Evolutionary conservation across 2,329 filamentous ascomycete species (phyloP).

Genomic region (Trichophyton verrucosum): DNA sequence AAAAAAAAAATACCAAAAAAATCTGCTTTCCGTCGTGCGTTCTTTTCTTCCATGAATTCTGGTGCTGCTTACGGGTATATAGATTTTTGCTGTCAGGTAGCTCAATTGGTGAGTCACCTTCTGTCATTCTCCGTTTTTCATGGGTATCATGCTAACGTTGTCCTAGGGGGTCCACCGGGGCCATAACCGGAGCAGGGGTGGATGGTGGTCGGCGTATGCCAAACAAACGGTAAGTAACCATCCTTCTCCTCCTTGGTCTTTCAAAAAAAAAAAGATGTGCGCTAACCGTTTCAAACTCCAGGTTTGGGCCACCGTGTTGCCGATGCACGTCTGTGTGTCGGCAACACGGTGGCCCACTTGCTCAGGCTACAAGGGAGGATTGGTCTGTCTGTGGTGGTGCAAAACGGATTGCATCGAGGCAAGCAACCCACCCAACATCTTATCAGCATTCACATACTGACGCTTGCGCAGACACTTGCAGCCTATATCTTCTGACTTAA

Average conservation of each 20-base stretch:
- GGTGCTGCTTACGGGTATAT: background rate
- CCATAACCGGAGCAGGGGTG: background rate
- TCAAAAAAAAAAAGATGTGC: background rate
- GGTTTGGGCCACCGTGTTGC: background rate
- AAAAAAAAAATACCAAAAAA: background rate
- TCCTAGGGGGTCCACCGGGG: background rate
- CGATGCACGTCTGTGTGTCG: background rate
- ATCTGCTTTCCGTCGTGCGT: background rate
- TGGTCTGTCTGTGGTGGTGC: constrained; percentile 1
- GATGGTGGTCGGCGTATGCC: background rate
- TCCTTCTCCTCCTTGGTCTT: background rate
- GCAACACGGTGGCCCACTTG: constrained; percentile 6
- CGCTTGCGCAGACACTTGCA: background rate
- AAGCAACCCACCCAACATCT: background rate
- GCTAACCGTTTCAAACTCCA: background rate
- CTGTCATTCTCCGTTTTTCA: background rate
- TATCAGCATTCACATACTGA: background rate
- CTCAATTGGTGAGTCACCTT: background rate
- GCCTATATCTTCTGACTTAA: background rate
- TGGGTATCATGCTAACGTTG: background rate
- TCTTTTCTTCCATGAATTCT: background rate
- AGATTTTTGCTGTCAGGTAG: background rate
- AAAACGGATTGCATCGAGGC: background rate
- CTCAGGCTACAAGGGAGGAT: constrained; percentile 3
- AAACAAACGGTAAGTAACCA: background rate